phyloP scores from a whole-genome alignment of 164 flowering plant species.

The Brasenia schreberi region DNA sequence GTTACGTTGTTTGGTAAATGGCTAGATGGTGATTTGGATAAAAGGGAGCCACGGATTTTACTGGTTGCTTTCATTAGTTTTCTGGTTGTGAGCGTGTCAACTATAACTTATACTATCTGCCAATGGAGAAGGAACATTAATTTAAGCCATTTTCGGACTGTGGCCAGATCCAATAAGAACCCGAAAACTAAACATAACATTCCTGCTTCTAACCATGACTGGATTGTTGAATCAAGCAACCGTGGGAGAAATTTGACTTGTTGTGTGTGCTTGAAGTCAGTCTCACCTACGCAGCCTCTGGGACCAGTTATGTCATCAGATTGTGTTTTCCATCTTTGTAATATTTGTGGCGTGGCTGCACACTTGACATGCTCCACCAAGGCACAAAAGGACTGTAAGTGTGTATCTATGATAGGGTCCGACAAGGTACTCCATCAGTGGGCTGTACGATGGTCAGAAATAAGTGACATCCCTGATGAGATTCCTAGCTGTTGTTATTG shows the following conservation, averaged over 20 bases:
- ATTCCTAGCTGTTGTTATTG: constrained; percentile 72
- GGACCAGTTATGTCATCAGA: constrained; percentile 68
- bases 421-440: constrained; percentile 80
- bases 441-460: constrained; percentile 86
- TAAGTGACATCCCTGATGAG: constrained; percentile 70
- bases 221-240: constrained; percentile 57
- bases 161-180: constrained; percentile 80
- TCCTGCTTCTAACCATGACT: constrained; percentile 61
- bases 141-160: constrained; percentile 83
- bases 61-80: constrained; percentile 49
- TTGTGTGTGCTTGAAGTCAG: constrained; percentile 80
- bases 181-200: constrained; percentile 57
- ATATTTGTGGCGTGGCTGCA: constrained; percentile 76
- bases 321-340: constrained; percentile 55
- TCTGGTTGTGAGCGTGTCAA: constrained; percentile 60
- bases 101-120: constrained; percentile 71
- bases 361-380: constrained; percentile 62
- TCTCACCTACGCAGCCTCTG: constrained; percentile 63
- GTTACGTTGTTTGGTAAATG: constrained; percentile 23
- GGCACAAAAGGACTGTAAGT: constrained; percentile 89
- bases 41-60: constrained; percentile 51
- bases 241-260: constrained; percentile 80
- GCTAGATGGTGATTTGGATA: constrained; percentile 27
- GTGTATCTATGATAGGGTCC: constrained; percentile 73
- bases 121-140: constrained; percentile 91